These are phyloP conservation scores for Aphanomyces invadans DNA, from an alignment of 352 stramenopile species.

Conservation along the genomic window DNA sequence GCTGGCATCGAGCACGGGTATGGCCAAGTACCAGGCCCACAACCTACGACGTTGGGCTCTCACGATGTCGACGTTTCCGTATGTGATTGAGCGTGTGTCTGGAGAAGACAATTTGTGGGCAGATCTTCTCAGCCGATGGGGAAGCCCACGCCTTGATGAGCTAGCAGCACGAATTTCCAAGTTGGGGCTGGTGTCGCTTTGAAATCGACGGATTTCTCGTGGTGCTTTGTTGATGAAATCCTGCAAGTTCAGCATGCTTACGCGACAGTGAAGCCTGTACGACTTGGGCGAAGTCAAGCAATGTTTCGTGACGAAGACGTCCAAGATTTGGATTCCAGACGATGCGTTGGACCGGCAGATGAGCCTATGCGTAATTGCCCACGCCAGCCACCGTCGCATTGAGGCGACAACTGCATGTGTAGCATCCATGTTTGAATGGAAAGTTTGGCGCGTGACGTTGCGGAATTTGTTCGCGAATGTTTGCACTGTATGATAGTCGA, in stretches of 20 bases:
- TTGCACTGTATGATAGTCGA: constrained; percentile 18
- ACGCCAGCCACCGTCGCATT: constrained; percentile 29
- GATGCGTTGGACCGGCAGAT: constrained; percentile 25
- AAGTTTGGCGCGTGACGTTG: neutral
- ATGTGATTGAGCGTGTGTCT: constrained; percentile 28
- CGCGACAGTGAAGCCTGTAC: neutral
- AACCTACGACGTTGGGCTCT: constrained; percentile 31
- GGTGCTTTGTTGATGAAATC: neutral
- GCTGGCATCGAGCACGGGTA: neutral
- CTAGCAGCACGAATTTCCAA: neutral
- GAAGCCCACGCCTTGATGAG: neutral
- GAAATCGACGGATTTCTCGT: neutral
- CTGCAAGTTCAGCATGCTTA: neutral
- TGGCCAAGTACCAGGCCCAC: constrained; percentile 28
- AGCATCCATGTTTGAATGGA: constrained; percentile 9
- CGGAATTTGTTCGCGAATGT: neutral
- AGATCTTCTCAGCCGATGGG: constrained; percentile 31
- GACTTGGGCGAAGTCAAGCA: neutral
- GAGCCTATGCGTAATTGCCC: constrained; percentile 25
- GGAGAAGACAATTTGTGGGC: constrained; percentile 31
- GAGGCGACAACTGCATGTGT: constrained; percentile 20
- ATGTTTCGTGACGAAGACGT: neutral
- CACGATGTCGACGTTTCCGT: constrained; percentile 26
- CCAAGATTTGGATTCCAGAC: constrained; percentile 28
- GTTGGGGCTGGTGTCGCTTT: constrained; percentile 23